Evolutionary conservation across 1,284 basidiomycete genomes (phyloP).

Genomic region (Cutaneotrichosporon sp.): DNA sequence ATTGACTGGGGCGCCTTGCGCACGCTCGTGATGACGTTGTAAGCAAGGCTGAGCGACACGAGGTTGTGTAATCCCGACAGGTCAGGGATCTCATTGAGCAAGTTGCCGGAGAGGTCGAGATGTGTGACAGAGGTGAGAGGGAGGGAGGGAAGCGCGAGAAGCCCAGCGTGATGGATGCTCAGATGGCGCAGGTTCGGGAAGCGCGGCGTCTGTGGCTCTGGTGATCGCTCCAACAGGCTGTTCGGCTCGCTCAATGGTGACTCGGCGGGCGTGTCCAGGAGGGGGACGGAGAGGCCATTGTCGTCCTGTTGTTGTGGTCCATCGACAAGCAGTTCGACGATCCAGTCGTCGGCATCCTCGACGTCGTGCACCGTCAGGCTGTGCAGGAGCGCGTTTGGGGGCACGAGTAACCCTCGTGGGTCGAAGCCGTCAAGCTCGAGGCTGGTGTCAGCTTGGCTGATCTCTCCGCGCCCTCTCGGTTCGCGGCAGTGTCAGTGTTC

Average conservation of each 20-base stretch:
- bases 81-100: constrained; percentile 64
- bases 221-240: not conserved
- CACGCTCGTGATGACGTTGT: constrained; percentile 96
- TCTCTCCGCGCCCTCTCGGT: not conserved
- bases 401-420: constrained; percentile 46
- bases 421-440: constrained; percentile 52
- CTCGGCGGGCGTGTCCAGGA: not conserved
- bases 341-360: constrained; percentile 52
- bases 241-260: not conserved
- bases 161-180: constrained; percentile 37
- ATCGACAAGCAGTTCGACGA: constrained; percentile 39
- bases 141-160: constrained; percentile 54
- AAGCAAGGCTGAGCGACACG: constrained; percentile 79
- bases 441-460: constrained; percentile 25
- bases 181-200: constrained; percentile 51
- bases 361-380: constrained; percentile 49
- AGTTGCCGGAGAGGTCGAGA: constrained; percentile 81
- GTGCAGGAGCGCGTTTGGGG: constrained; percentile 37
- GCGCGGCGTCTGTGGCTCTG: constrained; percentile 22
- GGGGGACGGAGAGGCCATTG: constrained; percentile 1
- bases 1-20: constrained; percentile 79
- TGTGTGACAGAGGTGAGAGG: constrained; percentile 85
- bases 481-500: no score
- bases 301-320: not conserved
- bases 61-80: constrained; percentile 74